Conservation (phyloP, 179 eudicot genomes). For the Heliamphora pulchella region DNA sequence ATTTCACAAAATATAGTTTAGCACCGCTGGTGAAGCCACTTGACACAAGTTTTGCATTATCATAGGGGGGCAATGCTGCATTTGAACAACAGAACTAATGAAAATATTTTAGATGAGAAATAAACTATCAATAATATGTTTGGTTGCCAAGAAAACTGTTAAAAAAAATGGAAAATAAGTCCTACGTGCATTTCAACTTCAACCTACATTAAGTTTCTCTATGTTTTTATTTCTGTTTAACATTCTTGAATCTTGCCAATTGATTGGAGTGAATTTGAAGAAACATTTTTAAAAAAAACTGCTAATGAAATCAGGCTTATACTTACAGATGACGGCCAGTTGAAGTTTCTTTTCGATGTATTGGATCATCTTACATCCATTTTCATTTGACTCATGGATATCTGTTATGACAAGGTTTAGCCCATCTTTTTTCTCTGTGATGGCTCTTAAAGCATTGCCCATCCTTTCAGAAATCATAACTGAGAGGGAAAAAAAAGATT, state of each 20-base stretch:
- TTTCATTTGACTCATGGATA: slow-evolving; percentile 15
- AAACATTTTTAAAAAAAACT: not conserved
- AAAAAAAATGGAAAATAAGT: not conserved
- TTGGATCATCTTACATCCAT: slow-evolving; percentile 16
- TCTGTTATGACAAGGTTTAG: slow-evolving; percentile 22
- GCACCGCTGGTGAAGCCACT: slow-evolving; percentile 4
- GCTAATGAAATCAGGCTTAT: not conserved
- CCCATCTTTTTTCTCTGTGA: slow-evolving; percentile 21
- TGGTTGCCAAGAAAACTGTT: not conserved
- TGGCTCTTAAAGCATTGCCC: slow-evolving; percentile 17
- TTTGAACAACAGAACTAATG: not conserved
- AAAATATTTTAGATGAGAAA: not conserved
- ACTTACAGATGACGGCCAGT: slow-evolving; percentile 22
- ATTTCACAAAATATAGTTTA: slow-evolving; percentile 21
- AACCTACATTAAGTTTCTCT: not conserved
- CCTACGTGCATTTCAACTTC: not conserved
- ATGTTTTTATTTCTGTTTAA: not conserved
- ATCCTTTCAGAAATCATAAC: slow-evolving; percentile 18
- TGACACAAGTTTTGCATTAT: not conserved
- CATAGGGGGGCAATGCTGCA: slow-evolving; percentile 26
- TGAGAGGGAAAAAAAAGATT: not conserved
- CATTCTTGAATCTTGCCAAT: not conserved
- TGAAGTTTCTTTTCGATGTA: slow-evolving; percentile 16
- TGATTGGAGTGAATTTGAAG: not conserved
- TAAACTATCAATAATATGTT: not conserved